A percentile compares a stretch with the other conserved stretches of the same genome.
Conservation (phyloP, 225 moss, liverwort and hornwort genomes). For the Climacium dendroides region DNA sequence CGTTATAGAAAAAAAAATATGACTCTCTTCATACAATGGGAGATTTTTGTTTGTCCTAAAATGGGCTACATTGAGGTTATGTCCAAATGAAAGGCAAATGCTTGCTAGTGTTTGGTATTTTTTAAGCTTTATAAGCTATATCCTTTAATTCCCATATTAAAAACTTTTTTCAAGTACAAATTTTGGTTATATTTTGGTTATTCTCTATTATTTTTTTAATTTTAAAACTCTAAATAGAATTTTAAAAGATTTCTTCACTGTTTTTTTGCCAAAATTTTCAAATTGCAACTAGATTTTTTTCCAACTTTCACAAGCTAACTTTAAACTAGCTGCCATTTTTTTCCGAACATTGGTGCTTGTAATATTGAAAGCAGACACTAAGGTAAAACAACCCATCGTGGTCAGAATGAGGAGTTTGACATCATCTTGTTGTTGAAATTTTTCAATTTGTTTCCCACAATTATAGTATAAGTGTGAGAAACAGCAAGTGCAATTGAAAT, state of each 20-base stretch:
- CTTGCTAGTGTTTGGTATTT: not conserved
- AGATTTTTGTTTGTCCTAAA: not conserved
- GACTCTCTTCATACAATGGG: not conserved
- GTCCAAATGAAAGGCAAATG: too few species aligned
- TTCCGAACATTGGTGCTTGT: not conserved
- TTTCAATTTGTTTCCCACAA: too few species aligned
- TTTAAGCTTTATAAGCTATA: rapidly evolving
- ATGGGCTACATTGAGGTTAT: not conserved
- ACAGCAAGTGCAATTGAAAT: too few species aligned
- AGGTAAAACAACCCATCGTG: too few species aligned
- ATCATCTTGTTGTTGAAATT: too few species aligned
- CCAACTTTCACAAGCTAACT: not conserved
- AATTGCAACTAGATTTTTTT: not conserved
- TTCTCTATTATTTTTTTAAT: not conserved
- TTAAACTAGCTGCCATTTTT: rapidly evolving
- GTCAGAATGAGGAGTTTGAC: too few species aligned
- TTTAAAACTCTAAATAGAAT: not conserved
- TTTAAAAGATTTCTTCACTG: not conserved
- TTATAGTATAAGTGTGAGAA: too few species aligned
- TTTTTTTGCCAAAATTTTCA: not conserved
- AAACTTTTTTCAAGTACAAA: not conserved
- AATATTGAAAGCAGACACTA: not conserved
- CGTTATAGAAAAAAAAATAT: not conserved
- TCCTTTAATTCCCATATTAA: not conserved
- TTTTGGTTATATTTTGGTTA: rapidly evolving